Conservation (phyloP, 1,139 yeast species). For the Zygosaccharomyces sapae region DNA sequence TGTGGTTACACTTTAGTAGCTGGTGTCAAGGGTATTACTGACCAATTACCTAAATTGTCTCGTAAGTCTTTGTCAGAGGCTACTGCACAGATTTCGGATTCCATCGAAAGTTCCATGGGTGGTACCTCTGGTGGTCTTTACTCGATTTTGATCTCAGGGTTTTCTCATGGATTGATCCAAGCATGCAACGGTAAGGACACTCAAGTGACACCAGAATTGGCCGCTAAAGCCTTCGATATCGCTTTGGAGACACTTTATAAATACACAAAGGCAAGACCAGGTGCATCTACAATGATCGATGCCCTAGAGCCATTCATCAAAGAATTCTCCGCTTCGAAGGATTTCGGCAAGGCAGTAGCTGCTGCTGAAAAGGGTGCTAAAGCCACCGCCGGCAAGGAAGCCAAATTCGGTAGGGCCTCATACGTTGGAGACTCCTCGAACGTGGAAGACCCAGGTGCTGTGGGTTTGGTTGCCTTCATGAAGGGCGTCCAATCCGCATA, state of each 20-base stretch:
- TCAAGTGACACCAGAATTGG: slow-evolving; percentile 36
- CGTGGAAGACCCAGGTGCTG: slow-evolving; percentile 93
- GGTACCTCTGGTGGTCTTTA: slow-evolving; percentile 95
- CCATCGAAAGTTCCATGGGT: slow-evolving; percentile 89
- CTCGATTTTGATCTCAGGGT: slow-evolving; percentile 72
- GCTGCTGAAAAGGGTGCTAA: slow-evolving; percentile 78
- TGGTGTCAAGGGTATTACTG: slow-evolving; percentile 71
- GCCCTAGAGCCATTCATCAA: slow-evolving; percentile 84
- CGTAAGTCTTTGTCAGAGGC: slow-evolving; percentile 51
- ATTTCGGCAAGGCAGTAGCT: slow-evolving; percentile 54
- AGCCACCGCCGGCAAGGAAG: slow-evolving; percentile 65
- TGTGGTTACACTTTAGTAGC: slow-evolving; percentile 87
- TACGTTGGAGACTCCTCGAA: slow-evolving; percentile 62
- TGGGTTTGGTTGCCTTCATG: slow-evolving; percentile 65
- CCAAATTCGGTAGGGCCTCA: slow-evolving; percentile 91
- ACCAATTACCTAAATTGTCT: slow-evolving; percentile 47
- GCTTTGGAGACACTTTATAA: slow-evolving; percentile 64
- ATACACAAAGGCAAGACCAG: slow-evolving; percentile 82
- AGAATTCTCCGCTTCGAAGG: slow-evolving; percentile 47
- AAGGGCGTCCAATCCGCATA: slow-evolving; percentile 43
- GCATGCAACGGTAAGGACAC: slow-evolving; percentile 32
- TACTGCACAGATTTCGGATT: slow-evolving; percentile 59
- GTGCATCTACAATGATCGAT: slow-evolving; percentile 88
- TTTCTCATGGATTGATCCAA: slow-evolving; percentile 48
- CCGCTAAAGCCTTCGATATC: slow-evolving; percentile 45